Conservation (phyloP, 768 basidiomycete genomes). For the Galerina sulciceps region DNA sequence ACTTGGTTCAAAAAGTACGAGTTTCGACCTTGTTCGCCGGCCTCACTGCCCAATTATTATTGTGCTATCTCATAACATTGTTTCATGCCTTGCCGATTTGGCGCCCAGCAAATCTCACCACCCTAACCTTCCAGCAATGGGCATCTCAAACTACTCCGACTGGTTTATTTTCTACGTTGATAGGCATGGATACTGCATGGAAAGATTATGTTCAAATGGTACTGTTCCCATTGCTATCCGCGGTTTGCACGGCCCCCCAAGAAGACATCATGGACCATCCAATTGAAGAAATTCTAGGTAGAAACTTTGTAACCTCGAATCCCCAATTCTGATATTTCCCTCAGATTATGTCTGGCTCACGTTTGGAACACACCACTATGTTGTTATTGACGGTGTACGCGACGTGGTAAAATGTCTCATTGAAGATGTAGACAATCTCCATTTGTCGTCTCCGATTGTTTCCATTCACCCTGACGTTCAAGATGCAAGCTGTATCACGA, state of each 20-base stretch:
- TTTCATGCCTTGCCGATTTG: constrained; percentile 47
- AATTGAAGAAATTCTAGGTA: constrained; percentile 68
- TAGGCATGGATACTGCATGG: constrained; percentile 58
- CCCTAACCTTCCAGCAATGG: constrained; percentile 57
- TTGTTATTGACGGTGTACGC: constrained; percentile 60
- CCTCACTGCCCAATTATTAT: constrained; percentile 42
- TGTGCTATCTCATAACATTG: constrained; percentile 51
- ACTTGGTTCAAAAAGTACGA: constrained; percentile 25
- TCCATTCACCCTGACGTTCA: constrained; percentile 43
- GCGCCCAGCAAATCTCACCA: constrained; percentile 29
- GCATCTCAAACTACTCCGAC: constrained; percentile 42
- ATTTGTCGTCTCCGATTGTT: constrained; percentile 56
- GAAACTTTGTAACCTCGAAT: constrained; percentile 17
- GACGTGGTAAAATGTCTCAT: constrained; percentile 61
- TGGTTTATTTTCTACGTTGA: constrained; percentile 39
- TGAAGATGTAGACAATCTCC: constrained; percentile 48
- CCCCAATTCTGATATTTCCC: not conserved
- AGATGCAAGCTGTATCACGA: constrained; percentile 36
- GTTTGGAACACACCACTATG: constrained; percentile 70
- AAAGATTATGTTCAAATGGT: constrained; percentile 54
- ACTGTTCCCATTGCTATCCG: constrained; percentile 70
- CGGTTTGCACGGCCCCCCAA: constrained; percentile 69
- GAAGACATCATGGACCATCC: constrained; percentile 61
- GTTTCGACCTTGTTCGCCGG: constrained; percentile 43
- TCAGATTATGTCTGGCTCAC: constrained; percentile 76